Evolutionary conservation across 345 rosid genomes (phyloP).

Genomic region (Salix udensis): DNA sequence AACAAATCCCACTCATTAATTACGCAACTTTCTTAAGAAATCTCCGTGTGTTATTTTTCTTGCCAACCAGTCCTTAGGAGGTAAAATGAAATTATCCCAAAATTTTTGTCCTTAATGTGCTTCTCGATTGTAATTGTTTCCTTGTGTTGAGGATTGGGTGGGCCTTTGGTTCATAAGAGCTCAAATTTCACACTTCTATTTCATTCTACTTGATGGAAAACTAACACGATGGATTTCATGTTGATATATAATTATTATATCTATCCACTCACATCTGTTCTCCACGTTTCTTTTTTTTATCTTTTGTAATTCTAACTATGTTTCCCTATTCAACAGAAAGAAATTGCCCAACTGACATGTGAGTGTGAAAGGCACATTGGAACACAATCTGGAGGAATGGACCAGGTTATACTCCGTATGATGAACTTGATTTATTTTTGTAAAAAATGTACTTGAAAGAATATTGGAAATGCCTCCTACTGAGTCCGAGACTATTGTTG

Average conservation of each 20-base stretch:
- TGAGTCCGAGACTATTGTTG: not conserved
- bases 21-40: not conserved
- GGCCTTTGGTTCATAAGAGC: not conserved
- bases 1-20: not conserved
- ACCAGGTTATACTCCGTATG: conserved; percentile 53
- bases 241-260: not conserved
- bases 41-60: not conserved
- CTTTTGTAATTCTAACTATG: not conserved
- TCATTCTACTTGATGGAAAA: not conserved
- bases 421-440: not conserved
- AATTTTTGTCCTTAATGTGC: not conserved
- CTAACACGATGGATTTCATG: not conserved
- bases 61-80: not conserved
- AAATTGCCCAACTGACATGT: conserved; percentile 89
- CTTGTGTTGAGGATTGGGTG: not conserved
- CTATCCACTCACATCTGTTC: not conserved
- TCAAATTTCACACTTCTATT: not conserved
- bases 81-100: not conserved
- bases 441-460: not conserved
- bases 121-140: not conserved
- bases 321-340: conserved; percentile 58
- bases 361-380: conserved; percentile 95
- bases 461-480: not conserved
- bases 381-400: conserved; percentile 99
- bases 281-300: not conserved